Evolutionary conservation across 208 protist genomes (phyloP), one percentile per base, ranked within the genome.

Genomic region (Acanthamoeba lenticulata): DNA sequence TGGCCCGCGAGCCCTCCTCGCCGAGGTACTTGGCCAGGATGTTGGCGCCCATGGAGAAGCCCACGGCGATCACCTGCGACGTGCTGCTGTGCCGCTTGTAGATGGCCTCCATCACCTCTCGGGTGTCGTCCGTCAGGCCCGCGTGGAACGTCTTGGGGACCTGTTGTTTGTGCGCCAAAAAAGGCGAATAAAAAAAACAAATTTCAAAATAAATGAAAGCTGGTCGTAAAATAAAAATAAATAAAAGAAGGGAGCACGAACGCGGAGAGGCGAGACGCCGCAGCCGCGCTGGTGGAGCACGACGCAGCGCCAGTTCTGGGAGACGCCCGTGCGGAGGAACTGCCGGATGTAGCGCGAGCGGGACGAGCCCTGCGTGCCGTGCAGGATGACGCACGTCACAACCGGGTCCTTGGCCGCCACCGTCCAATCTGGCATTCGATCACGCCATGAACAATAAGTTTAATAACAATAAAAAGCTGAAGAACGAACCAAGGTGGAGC

Each of bases 11-110:
- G 81, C 81, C 81, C 36, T 90, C 81, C 52, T 90, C 81, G 38
- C 81, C 81, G 29, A 90, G 34, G 49, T 90, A 90, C 34, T 90
- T 90, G 17, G 34, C 81, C 6, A 90, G 81, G 32, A 90, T 67
- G 81, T 90, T 90, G 52, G 81, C 81, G 24, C 81, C 81, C 40
- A 90, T 11, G 47, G 49, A 69, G 81, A 90, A 90, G 49, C 49
- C 81, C 24, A 90, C 81, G 81, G 81, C 81, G 38, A 69, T 40
- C 24, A 90, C 24, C 49, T 67, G 81, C 32, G 81, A 90, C 3
- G 49, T 57, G 47, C 6, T 62, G n/a, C 24, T 32, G 45, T 69
- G 15, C 11, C 81, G n/a, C 7, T 40, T 21, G 81, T 67, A 17
- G 45, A 90, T 90, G 47, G 45, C 45, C 19, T 57, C 36, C 17